Evolutionary conservation across 106 monocot genomes (phyloP).

Genomic region (Platanthera guangdongensis): DNA sequence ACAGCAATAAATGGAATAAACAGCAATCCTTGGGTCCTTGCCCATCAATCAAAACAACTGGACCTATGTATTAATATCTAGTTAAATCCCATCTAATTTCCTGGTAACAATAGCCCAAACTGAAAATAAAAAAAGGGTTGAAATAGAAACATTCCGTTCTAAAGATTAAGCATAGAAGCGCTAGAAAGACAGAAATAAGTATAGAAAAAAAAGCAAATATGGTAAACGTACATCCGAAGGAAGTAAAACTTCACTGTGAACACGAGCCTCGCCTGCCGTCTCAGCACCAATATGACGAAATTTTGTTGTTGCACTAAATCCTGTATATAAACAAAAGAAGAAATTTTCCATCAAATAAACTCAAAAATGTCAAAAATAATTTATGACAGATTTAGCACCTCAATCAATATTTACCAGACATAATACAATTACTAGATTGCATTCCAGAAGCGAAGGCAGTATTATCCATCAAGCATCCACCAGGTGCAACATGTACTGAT

Average conservation of each 20-base stretch:
- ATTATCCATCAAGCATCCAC: conserved; percentile 31
- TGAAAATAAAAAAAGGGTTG: background rate
- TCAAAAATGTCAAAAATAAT: background rate
- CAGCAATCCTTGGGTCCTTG: too few relatives aligned
- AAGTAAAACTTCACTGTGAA: conserved; percentile 31
- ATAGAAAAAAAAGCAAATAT: background rate
- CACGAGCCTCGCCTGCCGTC: conserved; percentile 15
- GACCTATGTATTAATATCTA: background rate
- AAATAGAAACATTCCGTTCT: background rate
- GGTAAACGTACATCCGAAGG: conserved; percentile 39
- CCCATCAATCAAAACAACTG: conserved; percentile 1
- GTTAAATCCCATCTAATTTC: background rate
- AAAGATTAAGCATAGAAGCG: background rate
- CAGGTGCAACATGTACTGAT: conserved; percentile 20
- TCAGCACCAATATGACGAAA: conserved; percentile 30
- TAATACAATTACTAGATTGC: conserved; percentile 28
- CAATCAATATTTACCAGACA: conserved; percentile 22
- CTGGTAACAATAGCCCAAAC: background rate
- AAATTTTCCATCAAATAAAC: background rate
- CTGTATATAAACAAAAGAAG: conserved; percentile 14
- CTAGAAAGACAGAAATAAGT: background rate
- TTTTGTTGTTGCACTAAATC: conserved; percentile 21
- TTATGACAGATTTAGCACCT: background rate
- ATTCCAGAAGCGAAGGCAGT: conserved; percentile 15
- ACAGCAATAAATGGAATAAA: too few relatives aligned